Evolutionary conservation across 805 yeast species (phyloP).

Genomic region (Kodamaea restingae): DNA sequence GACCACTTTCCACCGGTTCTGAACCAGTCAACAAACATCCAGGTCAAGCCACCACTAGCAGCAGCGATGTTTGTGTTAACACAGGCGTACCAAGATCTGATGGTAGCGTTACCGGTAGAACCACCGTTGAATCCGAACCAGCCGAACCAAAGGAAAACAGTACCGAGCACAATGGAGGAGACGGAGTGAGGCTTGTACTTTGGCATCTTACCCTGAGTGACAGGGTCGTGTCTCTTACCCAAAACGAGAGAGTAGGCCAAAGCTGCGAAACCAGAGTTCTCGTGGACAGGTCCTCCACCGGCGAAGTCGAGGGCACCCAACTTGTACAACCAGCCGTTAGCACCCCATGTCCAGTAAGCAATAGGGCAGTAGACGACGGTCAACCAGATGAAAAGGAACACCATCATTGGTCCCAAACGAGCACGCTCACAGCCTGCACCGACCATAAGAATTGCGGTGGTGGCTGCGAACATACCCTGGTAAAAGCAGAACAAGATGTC

Average conservation of each 20-base stretch:
- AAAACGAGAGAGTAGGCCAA: constrained; percentile 86
- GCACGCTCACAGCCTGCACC: constrained; percentile 99
- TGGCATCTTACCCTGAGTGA: constrained; percentile 66
- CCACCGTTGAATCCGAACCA: constrained; percentile 99
- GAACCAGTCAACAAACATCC: constrained; percentile 89
- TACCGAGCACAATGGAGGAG: constrained; percentile 84
- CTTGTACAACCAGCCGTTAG: constrained; percentile 79
- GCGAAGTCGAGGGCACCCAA: constrained; percentile 94
- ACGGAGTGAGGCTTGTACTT: constrained; percentile 94
- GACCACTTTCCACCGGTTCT: constrained; percentile 89
- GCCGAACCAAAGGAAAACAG: constrained; percentile 94
- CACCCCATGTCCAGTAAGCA: constrained; percentile 98
- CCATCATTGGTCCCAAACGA: constrained; percentile 93
- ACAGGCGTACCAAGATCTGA: constrained; percentile 92
- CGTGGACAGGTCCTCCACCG: constrained; percentile 98
- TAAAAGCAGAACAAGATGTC: constrained; percentile 85
- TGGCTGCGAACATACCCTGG: constrained; percentile 96
- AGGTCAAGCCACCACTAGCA: constrained; percentile 84
- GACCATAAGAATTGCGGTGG: constrained; percentile 88
- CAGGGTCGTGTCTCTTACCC: constrained; percentile 89
- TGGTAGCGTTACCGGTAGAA: constrained; percentile 87
- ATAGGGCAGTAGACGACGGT: constrained; percentile 93
- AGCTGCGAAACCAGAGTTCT: constrained; percentile 91
- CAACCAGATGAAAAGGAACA: constrained; percentile 89
- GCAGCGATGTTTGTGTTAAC: constrained; percentile 94